Evolutionary conservation across 139 green algal genomes (phyloP).

Genomic region (Dunaliella sp.): DNA sequence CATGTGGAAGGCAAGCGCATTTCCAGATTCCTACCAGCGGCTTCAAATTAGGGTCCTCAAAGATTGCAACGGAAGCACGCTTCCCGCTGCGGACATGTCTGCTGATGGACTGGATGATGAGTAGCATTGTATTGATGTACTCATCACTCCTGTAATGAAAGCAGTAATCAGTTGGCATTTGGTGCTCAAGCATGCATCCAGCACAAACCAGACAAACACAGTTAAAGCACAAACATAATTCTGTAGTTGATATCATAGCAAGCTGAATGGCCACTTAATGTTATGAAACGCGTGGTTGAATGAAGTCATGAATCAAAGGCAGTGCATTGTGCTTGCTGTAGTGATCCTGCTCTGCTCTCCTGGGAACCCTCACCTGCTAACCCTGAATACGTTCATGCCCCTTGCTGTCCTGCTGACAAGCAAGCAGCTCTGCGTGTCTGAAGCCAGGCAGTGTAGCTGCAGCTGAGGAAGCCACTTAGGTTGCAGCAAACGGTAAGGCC

Average conservation of each 20-base stretch:
- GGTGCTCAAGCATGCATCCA: too few relatives aligned
- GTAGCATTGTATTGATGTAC: not conserved
- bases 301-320: too few relatives aligned
- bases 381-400: not conserved
- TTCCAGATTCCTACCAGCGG: not conserved
- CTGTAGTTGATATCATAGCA: too few relatives aligned
- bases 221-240: too few relatives aligned
- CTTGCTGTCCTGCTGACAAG: not conserved
- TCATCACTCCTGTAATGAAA: not conserved
- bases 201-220: too few relatives aligned
- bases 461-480: not conserved
- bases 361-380: not conserved
- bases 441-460: not conserved
- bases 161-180: too few relatives aligned
- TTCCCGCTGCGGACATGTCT: not conserved
- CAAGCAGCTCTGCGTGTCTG: not conserved
- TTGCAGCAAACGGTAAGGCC: not conserved
- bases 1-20: too few relatives aligned
- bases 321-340: too few relatives aligned
- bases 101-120: not conserved
- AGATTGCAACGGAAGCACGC: not conserved
- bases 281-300: too few relatives aligned
- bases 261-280: too few relatives aligned
- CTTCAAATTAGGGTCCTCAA: not conserved
- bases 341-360: too few relatives aligned